A percentile compares a stretch with the other conserved stretches of the same genome.
Evolutionary conservation across 2,329 filamentous ascomycete genomes (phyloP).

Genomic region (Epichloe festucae): DNA sequence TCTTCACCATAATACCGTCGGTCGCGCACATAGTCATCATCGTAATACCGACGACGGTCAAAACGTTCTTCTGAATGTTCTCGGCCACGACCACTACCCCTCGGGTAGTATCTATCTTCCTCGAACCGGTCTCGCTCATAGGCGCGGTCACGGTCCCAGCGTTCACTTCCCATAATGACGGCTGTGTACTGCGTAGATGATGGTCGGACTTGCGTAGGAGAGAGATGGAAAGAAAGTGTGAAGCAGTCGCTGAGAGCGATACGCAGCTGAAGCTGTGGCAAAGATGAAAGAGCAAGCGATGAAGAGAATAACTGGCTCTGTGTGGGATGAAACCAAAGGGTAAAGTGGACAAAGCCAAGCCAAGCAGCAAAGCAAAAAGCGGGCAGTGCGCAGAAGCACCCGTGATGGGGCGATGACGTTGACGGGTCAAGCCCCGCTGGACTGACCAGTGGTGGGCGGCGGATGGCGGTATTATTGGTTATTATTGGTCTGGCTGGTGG

Average conservation of each 20-base stretch:
- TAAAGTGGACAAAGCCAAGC: neutral
- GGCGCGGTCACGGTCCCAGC: conserved; percentile 44
- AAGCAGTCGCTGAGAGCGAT: neutral
- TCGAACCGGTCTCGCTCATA: conserved; percentile 29
- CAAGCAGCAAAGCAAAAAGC: neutral
- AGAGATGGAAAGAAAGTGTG: neutral
- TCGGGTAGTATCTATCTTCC: conserved; percentile 35
- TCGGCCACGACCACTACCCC: conserved; percentile 22
- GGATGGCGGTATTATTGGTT: no score
- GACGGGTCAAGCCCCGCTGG: conserved; percentile 2
- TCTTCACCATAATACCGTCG: conserved; percentile 44
- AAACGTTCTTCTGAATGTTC: conserved; percentile 38
- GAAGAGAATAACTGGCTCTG: neutral
- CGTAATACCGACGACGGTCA: conserved; percentile 34
- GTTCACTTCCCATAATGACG: conserved; percentile 19
- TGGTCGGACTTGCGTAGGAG: neutral
- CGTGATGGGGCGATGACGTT: conserved; percentile 7
- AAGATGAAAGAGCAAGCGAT: neutral
- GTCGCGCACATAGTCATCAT: conserved; percentile 35
- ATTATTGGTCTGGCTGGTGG: no score
- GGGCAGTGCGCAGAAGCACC: neutral
- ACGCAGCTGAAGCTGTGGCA: no score
- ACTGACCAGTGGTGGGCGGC: neutral
- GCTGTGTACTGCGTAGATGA: neutral
- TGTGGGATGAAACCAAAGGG: neutral